Conservation (phyloP, 495 filamentous ascomycete species). For the Usnea hakonensis region DNA sequence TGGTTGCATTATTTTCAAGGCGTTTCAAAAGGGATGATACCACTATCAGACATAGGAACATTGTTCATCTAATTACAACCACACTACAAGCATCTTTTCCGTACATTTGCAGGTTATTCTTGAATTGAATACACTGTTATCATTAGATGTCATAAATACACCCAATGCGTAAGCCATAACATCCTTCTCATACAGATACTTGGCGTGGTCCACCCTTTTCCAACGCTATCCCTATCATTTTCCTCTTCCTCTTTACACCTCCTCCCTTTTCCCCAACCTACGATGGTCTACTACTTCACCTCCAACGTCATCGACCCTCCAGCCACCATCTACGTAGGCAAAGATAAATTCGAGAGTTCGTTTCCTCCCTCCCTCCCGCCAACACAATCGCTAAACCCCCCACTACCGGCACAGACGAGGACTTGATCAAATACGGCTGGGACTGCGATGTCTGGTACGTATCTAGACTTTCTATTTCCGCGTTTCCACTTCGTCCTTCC, state of each 20-base stretch:
- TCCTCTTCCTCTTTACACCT: neutral
- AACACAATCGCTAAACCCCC: slow-evolving; percentile 23
- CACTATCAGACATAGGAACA: neutral
- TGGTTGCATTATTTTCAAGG: neutral
- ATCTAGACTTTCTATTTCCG: slow-evolving; percentile 10
- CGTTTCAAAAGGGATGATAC: neutral
- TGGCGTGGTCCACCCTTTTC: too few relatives aligned
- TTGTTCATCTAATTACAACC: neutral
- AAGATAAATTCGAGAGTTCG: slow-evolving; percentile 98
- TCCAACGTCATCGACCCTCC: slow-evolving; percentile 68
- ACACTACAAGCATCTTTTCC: neutral
- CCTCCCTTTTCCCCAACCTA: slow-evolving; percentile 7
- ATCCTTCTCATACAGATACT: too few relatives aligned
- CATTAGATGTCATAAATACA: too few relatives aligned
- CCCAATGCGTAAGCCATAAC: too few relatives aligned
- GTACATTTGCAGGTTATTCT: neutral
- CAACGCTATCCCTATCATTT: too few relatives aligned
- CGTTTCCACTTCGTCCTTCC: too few relatives aligned
- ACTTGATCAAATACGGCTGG: slow-evolving; percentile 85
- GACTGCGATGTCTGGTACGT: slow-evolving; percentile 97
- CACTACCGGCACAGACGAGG: slow-evolving; percentile 66
- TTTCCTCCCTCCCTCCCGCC: neutral
- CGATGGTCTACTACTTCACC: slow-evolving; percentile 94
- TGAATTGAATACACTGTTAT: too few relatives aligned
- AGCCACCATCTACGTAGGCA: slow-evolving; percentile 90